Percentiles rank a stretch among this genome's conserved stretches.
Conservation (phyloP, 306 rosid species). For the Cucumis hystrix region DNA sequence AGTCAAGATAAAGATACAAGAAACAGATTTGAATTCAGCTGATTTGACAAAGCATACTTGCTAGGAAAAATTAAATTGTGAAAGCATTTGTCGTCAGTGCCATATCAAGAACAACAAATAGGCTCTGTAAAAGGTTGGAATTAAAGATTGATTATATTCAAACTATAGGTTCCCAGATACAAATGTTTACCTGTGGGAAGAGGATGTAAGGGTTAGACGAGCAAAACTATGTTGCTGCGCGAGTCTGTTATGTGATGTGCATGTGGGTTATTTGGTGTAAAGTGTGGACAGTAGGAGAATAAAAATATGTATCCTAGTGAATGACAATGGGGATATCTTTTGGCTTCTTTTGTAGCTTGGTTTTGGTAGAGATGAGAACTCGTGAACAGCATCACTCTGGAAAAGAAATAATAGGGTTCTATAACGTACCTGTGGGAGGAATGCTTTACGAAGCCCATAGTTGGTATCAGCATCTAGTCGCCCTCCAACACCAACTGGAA, state of each 20-base stretch:
- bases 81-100: background rate
- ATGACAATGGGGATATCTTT: background rate
- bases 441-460: constrained; percentile 65
- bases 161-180: background rate
- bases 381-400: background rate
- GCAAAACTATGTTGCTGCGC: background rate
- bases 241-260: background rate
- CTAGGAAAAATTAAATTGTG: background rate
- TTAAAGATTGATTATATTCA: background rate
- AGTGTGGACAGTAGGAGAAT: background rate
- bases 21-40: background rate
- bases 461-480: constrained; percentile 56
- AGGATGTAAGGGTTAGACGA: background rate
- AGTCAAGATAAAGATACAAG: background rate
- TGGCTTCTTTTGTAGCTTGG: background rate
- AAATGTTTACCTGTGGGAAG: background rate
- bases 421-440: constrained; percentile 70
- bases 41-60: background rate
- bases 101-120: background rate
- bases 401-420: background rate
- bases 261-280: background rate
- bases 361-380: background rate
- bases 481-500: constrained; percentile 65
- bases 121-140: background rate
- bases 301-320: background rate